phyloP scores from a whole-genome alignment of 2,329 filamentous ascomycete species.

The Botrytis elliptica region DNA sequence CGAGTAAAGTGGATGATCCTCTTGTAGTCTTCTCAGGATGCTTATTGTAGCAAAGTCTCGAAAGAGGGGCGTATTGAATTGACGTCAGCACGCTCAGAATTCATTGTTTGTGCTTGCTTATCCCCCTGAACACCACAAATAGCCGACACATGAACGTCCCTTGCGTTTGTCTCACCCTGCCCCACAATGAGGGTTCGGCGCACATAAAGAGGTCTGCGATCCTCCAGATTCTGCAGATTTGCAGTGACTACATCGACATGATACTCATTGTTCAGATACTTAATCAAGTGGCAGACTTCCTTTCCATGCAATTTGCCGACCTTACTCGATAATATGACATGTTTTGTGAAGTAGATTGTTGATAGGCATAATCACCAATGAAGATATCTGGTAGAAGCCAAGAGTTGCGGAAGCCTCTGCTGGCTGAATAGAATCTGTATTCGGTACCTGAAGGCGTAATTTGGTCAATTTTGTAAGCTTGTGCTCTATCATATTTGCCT shows the following conservation, averaged over 20 bases:
- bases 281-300: not conserved
- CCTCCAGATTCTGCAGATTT: not conserved
- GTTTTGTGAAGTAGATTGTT: not conserved
- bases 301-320: not conserved
- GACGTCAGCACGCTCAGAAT: not conserved
- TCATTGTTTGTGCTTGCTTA: not conserved
- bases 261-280: not conserved
- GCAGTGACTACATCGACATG: not conserved
- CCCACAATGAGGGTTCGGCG: not conserved
- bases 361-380: not conserved
- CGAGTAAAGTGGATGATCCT: not conserved
- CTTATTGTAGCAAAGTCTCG: not conserved
- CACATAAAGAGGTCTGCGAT: constrained; percentile 1
- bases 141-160: constrained; percentile 10
- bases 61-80: not conserved
- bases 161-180: constrained; percentile 3
- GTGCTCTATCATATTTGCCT: not conserved
- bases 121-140: not conserved
- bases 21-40: not conserved
- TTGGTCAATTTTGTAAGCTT: not conserved
- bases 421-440: not conserved
- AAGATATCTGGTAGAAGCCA: not conserved
- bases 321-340: not conserved
- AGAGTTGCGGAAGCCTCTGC: not conserved
- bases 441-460: not conserved